Evolutionary conservation across 257 asterid genomes (phyloP).

Genomic region (Solanum etuberosum): DNA sequence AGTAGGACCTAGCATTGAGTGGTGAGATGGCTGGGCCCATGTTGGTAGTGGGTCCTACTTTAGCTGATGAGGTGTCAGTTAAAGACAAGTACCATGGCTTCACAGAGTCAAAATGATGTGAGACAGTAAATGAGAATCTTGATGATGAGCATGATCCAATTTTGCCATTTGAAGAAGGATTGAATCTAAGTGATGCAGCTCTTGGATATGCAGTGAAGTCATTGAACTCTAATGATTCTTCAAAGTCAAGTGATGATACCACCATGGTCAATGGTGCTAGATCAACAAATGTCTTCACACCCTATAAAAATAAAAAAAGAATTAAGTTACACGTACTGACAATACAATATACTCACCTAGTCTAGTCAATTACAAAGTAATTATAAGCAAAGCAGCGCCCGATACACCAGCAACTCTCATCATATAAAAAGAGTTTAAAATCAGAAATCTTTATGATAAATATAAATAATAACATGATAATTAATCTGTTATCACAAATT

Average conservation of each 20-base stretch:
- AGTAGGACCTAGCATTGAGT: conserved; percentile 61
- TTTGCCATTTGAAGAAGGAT: conserved; percentile 41
- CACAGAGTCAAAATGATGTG: conserved; percentile 70
- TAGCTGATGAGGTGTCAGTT: conserved; percentile 44
- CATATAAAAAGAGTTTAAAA: background rate
- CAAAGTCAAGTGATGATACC: conserved; percentile 66
- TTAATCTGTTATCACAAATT: too few relatives aligned
- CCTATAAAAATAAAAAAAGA: conserved; percentile 20
- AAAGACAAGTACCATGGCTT: conserved; percentile 87
- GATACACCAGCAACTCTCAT: background rate
- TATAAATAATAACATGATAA: too few relatives aligned
- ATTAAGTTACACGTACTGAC: background rate
- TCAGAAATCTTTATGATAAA: too few relatives aligned
- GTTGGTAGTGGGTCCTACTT: conserved; percentile 46
- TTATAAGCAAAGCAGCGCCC: too few relatives aligned
- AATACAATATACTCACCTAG: background rate
- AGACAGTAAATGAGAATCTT: conserved; percentile 77
- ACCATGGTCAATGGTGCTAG: conserved; percentile 34
- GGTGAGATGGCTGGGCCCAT: conserved; percentile 50
- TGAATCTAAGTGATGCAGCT: conserved; percentile 60
- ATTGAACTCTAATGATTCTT: conserved; percentile 55
- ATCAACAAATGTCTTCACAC: conserved; percentile 77
- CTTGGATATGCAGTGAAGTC: conserved; percentile 46
- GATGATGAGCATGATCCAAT: conserved; percentile 78
- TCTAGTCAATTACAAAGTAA: background rate